Evolutionary conservation across 1,139 yeast species (phyloP), one percentile per base, ranked within the genome.

Genomic region (Geotrichum reessii): DNA sequence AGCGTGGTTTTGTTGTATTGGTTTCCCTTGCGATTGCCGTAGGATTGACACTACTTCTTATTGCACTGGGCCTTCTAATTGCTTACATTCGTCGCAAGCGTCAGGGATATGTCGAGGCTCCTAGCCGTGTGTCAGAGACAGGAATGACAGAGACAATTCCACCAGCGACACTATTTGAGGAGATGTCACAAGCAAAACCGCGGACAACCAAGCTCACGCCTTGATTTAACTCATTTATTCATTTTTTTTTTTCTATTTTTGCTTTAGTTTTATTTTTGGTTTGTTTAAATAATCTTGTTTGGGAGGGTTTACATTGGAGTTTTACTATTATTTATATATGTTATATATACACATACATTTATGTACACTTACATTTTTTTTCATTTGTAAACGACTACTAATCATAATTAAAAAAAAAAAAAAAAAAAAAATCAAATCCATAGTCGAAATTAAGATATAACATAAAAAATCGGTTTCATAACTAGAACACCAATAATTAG

Each of bases 11-110:
- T 69, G 91, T 92, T 21, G 96, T 91, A 7, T 86, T 96, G 37
- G 83, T 93, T 46, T 86, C 96, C 0, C 79, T 91, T 59, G 98
- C 97, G 0, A 81, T 93, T 68, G 92, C 98, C 0, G 72, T 93
- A 48, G 96, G 93, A 0, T 83, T 97, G 1, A 82, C 92, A 52
- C 76, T 85, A 11, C 69, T 88, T 1, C 71, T 92, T 25, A 87
- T 93, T 28, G 74, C 83, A 28, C 70, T 83, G 50, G 91, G 87
- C 61, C 76, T 86, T 14, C 70, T 83, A 3, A 79, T 86, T 3
- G 77, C 80, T 60, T 77, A 77, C 68, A 76, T 77, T 53, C 80
- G 69, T 75, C 76, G 78, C 74, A 25, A 44, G 12, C 69, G 75
- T 65, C 70, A 74, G 71, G 76, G 77, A 66, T 74, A 72, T 74